Base-by-base conservation (phyloP, 1,139 yeast genomes). In the Blastobotrys elegans region DNA sequence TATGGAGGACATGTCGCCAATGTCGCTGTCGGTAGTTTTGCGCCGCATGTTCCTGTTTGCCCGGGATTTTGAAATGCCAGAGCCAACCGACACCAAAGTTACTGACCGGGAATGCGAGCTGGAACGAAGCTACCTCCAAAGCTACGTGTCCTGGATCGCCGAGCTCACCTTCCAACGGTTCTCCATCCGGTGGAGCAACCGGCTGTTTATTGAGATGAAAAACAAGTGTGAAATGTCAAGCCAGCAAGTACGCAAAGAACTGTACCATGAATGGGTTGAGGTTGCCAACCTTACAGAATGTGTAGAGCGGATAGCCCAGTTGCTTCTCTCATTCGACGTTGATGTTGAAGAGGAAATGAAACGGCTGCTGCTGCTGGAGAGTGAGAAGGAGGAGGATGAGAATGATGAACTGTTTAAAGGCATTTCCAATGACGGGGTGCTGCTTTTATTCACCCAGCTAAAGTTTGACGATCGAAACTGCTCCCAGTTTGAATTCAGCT, bases 41-140 rank as follows among this genome's bases (percentile, higher is more conserved):
- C 79, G 84, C 58, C 71, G 95, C 54, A 63, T 81, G 33, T 85
- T 77, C 61, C 66, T 75, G 17, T 84, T 87, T 62, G 75, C 80
- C 4, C 74, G 94, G 54, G 86, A 80, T 56, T 88, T 84, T 62
- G 20, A 38, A 4, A 45, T 40, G 39, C 27, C 34, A 13, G 51
- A 69, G 2, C 67, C 66, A 4, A 64, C 64, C 34, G 63, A 66
- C 18, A 59, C 64, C 7, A 65, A 64, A n/a, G 43, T 64, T 73
- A 50, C 67, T 70, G 29, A 70, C 71, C 48, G 46, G 3, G 70
- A 66, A 48, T 33, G 48, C 21, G 48, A 34, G n/a, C 47, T 64
- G 18, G 76, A 73, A 50, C 68, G 71, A 24, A 64, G 64, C 42
- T 55, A 77, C 37, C 58, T 78, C 33, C 72, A 70, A 50, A 68